Evolutionary conservation across 1,139 yeast genomes (phyloP), one percentile per base, ranked within the genome.

Genomic region (Hansenula sp.): DNA sequence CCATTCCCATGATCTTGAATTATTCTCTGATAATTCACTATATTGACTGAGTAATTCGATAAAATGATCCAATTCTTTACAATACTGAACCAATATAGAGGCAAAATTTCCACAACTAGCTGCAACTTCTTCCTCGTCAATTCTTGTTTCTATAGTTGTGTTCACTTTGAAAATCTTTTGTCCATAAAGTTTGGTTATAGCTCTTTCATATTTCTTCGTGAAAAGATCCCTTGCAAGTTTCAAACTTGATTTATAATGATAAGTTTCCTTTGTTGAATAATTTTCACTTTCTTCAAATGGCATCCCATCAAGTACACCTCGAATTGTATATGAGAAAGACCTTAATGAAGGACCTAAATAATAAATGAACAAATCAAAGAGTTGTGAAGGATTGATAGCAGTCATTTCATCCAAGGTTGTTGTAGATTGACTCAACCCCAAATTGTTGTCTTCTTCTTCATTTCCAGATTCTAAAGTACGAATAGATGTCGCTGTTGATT

Each of bases 61-160:
- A 46, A 79, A 77, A 5, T 60, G 66, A 27, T 63, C 60, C 40
- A 85, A 61, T 46, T 81, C 89, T 38, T 68, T 68, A 1, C 87
- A 80, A 53, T 78, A 79, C 42, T 82, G 78, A 3, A 77, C 75
- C 32, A 87, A 56, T 28, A 84, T 70, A 29, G 81, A 75, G 0
- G 89, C 73, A 56, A 85, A 86, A 55, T 86, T 84, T 3, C 92
- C 94, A 64, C 94, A 85, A 41, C 87, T 77, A 0, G 95, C 95
- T 1, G 92, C 85, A 6, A 84, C 83, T 48, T 83, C 92, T 58
- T 86, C 95, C 49, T 82, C 83, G 44, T 80, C 82, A 1, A 85
- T 75, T 32, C 66, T 69, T 0, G 69, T 53, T 25, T 61, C 64
- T 13, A 55, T 46, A 6, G 51, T 40, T 1, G 44, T 36, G 4